Base-by-base conservation (phyloP, 2,329 filamentous ascomycete species). In the Exophiala aquamarina region DNA sequence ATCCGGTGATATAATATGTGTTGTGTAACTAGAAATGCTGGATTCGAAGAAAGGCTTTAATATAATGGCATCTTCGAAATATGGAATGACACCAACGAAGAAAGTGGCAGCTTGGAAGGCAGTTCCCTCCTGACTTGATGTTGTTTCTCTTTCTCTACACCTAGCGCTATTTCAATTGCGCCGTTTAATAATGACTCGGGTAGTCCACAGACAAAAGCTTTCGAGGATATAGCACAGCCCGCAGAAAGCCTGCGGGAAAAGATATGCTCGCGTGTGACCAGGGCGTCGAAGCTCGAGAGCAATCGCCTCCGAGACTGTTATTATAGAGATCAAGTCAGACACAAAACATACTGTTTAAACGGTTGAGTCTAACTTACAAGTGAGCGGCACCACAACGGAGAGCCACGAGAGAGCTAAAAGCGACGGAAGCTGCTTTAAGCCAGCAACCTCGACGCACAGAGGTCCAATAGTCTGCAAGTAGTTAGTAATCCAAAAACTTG, bases 211-310 rank as follows among this genome's bases (percentile, higher is more conserved):
- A 39, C 47, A 46, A 23, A 18, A 42, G 38, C 58, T 57, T 13
- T 56, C 58, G 21, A 54, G 33, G 20, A 59, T 29, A 28, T 61
- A 61, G 14, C 52, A 51, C 2, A 55, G n/a, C 3, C 74, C 76
- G 0, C 72, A 70, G 47, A 78, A 78, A 6, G 79, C 52, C 50
- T 78, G 76, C 2, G 75, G 70, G 3, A 74, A 73, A 1, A 76
- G 68, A 56, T 78, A 79, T 9, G 59, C 65, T 1, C 66, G 64
- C 0, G 63, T 62, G 17, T 74, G 74, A 11, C 31, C 36, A 5
- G 66, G 65, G 1, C 61, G 61, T 8, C 75, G 71, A 43, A 79
- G 72, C 53, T 76, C 68, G 4, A 79, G 61, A 0, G 71, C 76
- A 50, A 79, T 78, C 1, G 72, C 65, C 53, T 79, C 76, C 3